A percentile compares a stretch with the other conserved stretches of the same genome.
phyloP scores from a whole-genome alignment of 257 asterid genomes.

The Prunella vulgaris region DNA sequence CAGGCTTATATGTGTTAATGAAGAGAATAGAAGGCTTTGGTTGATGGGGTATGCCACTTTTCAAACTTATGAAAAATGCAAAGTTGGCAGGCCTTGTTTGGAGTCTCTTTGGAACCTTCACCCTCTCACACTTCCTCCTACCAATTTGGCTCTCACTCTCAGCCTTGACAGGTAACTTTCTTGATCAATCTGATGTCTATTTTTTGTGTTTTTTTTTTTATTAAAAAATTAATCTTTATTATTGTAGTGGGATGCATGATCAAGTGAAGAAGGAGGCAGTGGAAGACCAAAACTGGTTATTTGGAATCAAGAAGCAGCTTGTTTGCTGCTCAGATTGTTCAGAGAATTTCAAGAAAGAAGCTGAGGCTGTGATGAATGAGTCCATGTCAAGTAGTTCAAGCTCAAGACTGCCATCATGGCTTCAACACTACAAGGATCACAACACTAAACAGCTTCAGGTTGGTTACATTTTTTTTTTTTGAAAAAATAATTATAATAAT shows the following conservation, averaged over 20 bases:
- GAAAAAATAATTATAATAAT: no score
- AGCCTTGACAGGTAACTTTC: slow-evolving; percentile 54
- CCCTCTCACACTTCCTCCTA: slow-evolving; percentile 59
- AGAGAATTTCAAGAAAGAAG: slow-evolving; percentile 65
- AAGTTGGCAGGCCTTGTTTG: slow-evolving; percentile 64
- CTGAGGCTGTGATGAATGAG: slow-evolving; percentile 32
- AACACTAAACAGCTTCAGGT: slow-evolving; percentile 31
- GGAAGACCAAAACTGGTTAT: slow-evolving; percentile 41
- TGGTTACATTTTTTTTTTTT: slow-evolving; percentile 25
- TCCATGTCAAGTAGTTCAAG: slow-evolving; percentile 25
- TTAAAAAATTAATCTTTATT: neutral
- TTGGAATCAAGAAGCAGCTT: slow-evolving; percentile 57
- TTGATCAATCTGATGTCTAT: neutral
- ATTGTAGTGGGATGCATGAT: slow-evolving; percentile 42
- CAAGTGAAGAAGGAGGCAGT: slow-evolving; percentile 38
- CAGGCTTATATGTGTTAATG: slow-evolving; percentile 44
- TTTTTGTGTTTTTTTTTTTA: no score
- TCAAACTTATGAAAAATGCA: slow-evolving; percentile 64
- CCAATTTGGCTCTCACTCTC: slow-evolving; percentile 58
- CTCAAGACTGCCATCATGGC: slow-evolving; percentile 85
- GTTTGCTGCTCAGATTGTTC: slow-evolving; percentile 72
- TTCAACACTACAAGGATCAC: slow-evolving; percentile 66
- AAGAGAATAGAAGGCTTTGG: slow-evolving; percentile 55
- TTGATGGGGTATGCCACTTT: slow-evolving; percentile 66
- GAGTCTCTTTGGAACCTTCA: slow-evolving; percentile 80